Conservation (phyloP, 2,329 filamentous ascomycete species). For the Claviceps sp. region DNA sequence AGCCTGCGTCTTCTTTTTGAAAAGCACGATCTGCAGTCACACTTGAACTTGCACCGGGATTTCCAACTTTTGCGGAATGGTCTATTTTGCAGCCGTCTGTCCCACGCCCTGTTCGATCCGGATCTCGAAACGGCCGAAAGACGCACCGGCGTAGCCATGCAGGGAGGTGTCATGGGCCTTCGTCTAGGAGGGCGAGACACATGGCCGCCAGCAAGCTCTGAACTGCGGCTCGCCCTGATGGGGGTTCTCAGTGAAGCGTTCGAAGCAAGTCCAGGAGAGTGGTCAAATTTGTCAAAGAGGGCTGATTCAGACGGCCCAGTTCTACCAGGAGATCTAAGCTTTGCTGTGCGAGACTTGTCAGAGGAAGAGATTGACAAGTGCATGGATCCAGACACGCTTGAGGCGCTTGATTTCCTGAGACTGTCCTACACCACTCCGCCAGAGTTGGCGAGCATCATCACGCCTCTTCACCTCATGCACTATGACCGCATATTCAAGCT, state of each 20-base stretch:
- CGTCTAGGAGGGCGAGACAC: slow-evolving; percentile 66
- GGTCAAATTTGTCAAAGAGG: slow-evolving; percentile 11
- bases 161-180: slow-evolving; percentile 64
- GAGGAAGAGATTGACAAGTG: slow-evolving; percentile 69
- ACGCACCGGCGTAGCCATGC: slow-evolving; percentile 51
- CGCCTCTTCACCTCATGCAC: slow-evolving; percentile 52
- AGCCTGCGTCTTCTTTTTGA: slow-evolving; percentile 65
- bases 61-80: slow-evolving; percentile 82
- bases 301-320: slow-evolving; percentile 19
- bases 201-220: slow-evolving; percentile 91
- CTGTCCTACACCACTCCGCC: slow-evolving; percentile 69
- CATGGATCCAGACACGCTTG: slow-evolving; percentile 67
- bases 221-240: slow-evolving; percentile 79
- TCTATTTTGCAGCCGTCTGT: slow-evolving; percentile 65
- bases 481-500: slow-evolving; percentile 80
- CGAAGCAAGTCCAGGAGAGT: slow-evolving; percentile 13
- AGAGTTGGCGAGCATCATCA: slow-evolving; percentile 61
- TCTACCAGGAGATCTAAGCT: slow-evolving; percentile 61
- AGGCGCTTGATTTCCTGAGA: slow-evolving; percentile 86
- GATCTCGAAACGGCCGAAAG: slow-evolving; percentile 69
- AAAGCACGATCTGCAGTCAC: slow-evolving; percentile 54
- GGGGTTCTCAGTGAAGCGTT: slow-evolving; percentile 72
- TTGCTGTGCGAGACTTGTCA: slow-evolving; percentile 70
- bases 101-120: slow-evolving; percentile 73
- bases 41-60: slow-evolving; percentile 60